These are phyloP conservation scores for Hemileccinum rubropunctum DNA, from an alignment of 768 basidiomycete species.

Conservation along the genomic window DNA sequence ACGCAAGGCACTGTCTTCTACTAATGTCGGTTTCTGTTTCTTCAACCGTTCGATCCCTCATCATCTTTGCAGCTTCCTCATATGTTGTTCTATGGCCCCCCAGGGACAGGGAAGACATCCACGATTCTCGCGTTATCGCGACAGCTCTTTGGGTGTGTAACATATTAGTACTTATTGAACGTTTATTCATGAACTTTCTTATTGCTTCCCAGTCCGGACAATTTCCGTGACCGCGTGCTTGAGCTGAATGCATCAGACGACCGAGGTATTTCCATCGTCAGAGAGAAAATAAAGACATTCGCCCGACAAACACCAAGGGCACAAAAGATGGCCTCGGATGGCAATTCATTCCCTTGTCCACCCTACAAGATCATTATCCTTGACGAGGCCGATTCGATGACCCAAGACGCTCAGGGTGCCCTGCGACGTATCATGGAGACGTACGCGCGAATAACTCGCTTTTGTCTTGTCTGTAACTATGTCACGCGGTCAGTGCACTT, in stretches of 20 bases:
- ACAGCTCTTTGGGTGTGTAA: slow-evolving; percentile 86
- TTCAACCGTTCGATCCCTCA: slow-evolving; percentile 5
- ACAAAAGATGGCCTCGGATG: slow-evolving; percentile 68
- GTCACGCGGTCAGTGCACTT: slow-evolving; percentile 78
- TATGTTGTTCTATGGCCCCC: slow-evolving; percentile 99
- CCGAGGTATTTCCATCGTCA: slow-evolving; percentile 92
- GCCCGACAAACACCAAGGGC: slow-evolving; percentile 89
- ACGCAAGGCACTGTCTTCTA: slow-evolving; percentile 83
- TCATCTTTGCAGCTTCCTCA: slow-evolving; percentile 77
- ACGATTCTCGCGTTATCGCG: slow-evolving; percentile 93
- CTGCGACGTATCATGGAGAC: slow-evolving; percentile 99
- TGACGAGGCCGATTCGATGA: slow-evolving; percentile 99
- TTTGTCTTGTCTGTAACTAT: slow-evolving; percentile 98
- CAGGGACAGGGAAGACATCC: slow-evolving; percentile 97
- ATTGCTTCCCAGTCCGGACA: slow-evolving; percentile 70
- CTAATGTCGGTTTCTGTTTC: slow-evolving; percentile 63
- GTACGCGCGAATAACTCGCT: slow-evolving; percentile 95
- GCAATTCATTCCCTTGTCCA: slow-evolving; percentile 88
- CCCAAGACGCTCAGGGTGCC: slow-evolving; percentile 97
- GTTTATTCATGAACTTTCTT: neutral
- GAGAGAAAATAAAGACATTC: slow-evolving; percentile 99
- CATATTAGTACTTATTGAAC: neutral
- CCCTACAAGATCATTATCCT: slow-evolving; percentile 99
- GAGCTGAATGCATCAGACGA: slow-evolving; percentile 99
- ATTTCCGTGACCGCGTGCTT: slow-evolving; percentile 88